phyloP scores from a whole-genome alignment of 768 basidiomycete species.

The Gautieria morchelliformis region DNA sequence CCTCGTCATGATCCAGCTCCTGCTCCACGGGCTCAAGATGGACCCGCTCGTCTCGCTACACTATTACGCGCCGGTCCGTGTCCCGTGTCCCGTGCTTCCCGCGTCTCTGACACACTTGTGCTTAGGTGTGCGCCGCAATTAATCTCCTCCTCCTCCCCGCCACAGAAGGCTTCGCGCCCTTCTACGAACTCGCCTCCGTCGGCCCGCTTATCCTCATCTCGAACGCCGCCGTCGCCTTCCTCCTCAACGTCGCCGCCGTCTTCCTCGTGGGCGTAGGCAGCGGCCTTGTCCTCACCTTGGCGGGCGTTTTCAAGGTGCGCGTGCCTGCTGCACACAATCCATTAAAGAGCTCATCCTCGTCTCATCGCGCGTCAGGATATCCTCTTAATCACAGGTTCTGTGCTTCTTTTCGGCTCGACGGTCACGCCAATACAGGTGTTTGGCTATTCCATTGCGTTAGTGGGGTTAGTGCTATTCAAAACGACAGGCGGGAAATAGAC shows the following conservation, averaged over 20 bases:
- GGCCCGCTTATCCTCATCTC: conserved; percentile 65
- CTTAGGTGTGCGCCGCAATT: conserved; percentile 71
- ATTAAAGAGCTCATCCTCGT: neutral
- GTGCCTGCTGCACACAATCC: too few relatives aligned
- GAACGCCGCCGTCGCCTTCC: conserved; percentile 84
- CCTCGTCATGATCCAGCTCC: conserved; percentile 91
- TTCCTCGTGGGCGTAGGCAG: conserved; percentile 86
- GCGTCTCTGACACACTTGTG: neutral
- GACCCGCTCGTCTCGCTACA: conserved; percentile 92
- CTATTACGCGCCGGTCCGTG: conserved; percentile 79
- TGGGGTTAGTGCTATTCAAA: conserved; percentile 80
- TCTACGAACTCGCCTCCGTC: conserved; percentile 56
- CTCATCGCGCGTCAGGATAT: conserved; percentile 62
- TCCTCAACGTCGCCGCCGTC: conserved; percentile 87
- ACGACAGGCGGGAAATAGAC: conserved; percentile 52
- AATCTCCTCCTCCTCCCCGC: conserved; percentile 82
- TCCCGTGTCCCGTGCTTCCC: conserved; percentile 3
- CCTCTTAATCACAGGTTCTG: conserved; percentile 84
- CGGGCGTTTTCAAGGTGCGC: conserved; percentile 84
- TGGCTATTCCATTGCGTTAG: conserved; percentile 84
- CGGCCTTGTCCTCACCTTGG: conserved; percentile 83
- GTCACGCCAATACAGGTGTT: conserved; percentile 82
- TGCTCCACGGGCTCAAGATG: conserved; percentile 95
- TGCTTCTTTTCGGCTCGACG: conserved; percentile 69
- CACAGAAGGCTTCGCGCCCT: conserved; percentile 85